phyloP scores from a whole-genome alignment of 2,329 filamentous ascomycete genomes.

The Stachybotrys chlorohalonatus region DNA sequence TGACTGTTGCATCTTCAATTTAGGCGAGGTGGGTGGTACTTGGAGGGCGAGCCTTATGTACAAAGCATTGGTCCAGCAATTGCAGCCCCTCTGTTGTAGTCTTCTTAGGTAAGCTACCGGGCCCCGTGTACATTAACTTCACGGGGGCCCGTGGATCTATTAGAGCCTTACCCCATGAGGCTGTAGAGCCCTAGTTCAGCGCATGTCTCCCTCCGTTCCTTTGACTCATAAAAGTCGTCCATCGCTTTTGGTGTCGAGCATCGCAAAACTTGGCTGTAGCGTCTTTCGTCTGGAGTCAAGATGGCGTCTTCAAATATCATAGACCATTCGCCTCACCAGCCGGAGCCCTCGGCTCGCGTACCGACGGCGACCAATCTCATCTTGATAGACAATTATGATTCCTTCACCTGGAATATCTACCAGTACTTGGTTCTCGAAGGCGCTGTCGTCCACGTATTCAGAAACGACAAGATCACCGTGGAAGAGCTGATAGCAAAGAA shows the following conservation, averaged over 20 bases:
- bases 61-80: no score
- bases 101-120: no score
- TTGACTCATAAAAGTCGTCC: neutral
- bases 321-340: constrained; percentile 84
- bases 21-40: no score
- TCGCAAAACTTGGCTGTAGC: neutral
- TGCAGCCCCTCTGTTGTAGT: no score
- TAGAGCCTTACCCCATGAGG: no score
- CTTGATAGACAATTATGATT: constrained; percentile 98
- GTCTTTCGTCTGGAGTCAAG: constrained; percentile 9
- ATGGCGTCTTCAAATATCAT: constrained; percentile 44
- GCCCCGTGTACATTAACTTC: no score
- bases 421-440: constrained; percentile 97
- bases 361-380: constrained; percentile 81
- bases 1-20: no score
- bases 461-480: constrained; percentile 85
- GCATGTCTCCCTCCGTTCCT: neutral
- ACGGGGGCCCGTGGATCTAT: no score
- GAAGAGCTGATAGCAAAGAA: constrained; percentile 75
- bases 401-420: constrained; percentile 99
- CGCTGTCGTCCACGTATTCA: constrained; percentile 77
- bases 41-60: no score
- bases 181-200: no score
- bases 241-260: neutral
- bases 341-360: constrained; percentile 62